phyloP scores from a whole-genome alignment of 1,139 yeast species.

The Wickerhamomyces sp. region DNA sequence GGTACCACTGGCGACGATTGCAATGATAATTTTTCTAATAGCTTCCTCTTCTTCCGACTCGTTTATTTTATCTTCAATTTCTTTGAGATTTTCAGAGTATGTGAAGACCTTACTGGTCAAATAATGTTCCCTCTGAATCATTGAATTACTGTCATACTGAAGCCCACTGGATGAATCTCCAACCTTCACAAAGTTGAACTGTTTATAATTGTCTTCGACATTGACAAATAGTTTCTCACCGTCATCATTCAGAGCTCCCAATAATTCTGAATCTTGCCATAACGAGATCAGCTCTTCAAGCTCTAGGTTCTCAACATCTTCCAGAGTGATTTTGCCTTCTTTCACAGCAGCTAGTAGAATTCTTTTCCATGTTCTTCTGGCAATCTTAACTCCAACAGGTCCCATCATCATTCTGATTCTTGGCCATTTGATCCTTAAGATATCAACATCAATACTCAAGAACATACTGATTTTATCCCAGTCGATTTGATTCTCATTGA shows the following conservation, averaged over 20 bases:
- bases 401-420: slow-evolving; percentile 53
- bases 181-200: slow-evolving; percentile 24
- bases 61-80: slow-evolving; percentile 14
- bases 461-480: slow-evolving; percentile 51
- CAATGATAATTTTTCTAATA: slow-evolving; percentile 39
- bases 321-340: slow-evolving; percentile 39
- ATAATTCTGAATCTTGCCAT: slow-evolving; percentile 51
- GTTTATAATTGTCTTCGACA: slow-evolving; percentile 27
- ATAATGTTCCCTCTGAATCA: slow-evolving; percentile 50
- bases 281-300: slow-evolving; percentile 44
- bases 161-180: slow-evolving; percentile 17
- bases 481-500: slow-evolving; percentile 45
- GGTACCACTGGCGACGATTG: slow-evolving; percentile 56
- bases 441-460: slow-evolving; percentile 35
- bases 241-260: slow-evolving; percentile 17
- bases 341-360: slow-evolving; percentile 49
- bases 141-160: slow-evolving; percentile 30
- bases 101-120: slow-evolving; percentile 37
- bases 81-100: slow-evolving; percentile 13
- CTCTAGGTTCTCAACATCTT: slow-evolving; percentile 45
- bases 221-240: slow-evolving; percentile 26
- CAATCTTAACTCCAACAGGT: slow-evolving; percentile 45
- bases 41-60: slow-evolving; percentile 20
- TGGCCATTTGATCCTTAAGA: slow-evolving; percentile 57
- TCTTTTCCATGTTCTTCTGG: slow-evolving; percentile 55